A percentile compares a stretch with the other conserved stretches of the same genome.
Conservation (phyloP, 2,329 filamentous ascomycete genomes). For the Dryadomyces sulphureus region DNA sequence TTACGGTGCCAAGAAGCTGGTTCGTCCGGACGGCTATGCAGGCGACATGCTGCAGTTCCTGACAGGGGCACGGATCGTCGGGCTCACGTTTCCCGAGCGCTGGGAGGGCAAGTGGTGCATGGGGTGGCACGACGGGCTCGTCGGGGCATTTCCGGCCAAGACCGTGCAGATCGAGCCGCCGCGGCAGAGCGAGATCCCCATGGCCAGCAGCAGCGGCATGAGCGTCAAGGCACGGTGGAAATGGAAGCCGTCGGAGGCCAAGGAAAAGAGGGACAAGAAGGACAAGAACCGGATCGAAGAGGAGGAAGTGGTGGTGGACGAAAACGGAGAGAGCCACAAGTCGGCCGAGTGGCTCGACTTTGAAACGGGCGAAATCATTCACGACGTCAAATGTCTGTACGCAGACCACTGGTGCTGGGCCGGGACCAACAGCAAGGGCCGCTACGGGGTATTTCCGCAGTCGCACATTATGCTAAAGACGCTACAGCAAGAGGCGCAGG, state of each 20-base stretch:
- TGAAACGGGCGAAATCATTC: constrained; percentile 51
- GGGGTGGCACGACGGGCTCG: constrained; percentile 39
- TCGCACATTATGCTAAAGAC: constrained; percentile 10
- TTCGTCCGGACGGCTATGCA: constrained; percentile 18
- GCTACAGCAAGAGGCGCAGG: constrained; percentile 8
- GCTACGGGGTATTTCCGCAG: constrained; percentile 19
- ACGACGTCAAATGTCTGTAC: constrained; percentile 38
- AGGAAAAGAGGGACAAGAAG: background rate
- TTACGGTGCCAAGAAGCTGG: constrained; percentile 18
- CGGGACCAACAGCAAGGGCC: constrained; percentile 20
- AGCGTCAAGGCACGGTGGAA: constrained; percentile 37
- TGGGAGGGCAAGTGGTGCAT: constrained; percentile 42
- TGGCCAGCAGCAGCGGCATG: constrained; percentile 30
- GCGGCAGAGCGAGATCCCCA: constrained; percentile 28
- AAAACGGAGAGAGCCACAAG: background rate
- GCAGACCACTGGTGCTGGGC: constrained; percentile 22
- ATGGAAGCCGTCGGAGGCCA: constrained; percentile 22
- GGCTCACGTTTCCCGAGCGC: constrained; percentile 33
- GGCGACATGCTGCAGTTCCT: constrained; percentile 25
- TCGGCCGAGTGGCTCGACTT: constrained; percentile 39
- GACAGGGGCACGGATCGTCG: constrained; percentile 32
- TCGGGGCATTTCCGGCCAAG: constrained; percentile 34
- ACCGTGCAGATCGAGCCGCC: constrained; percentile 32
- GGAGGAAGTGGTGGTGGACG: background rate
- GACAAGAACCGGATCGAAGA: background rate